Evolutionary conservation across 192 early-diverging fungal species (phyloP).

Genomic region (Gaertneriomyces semiglobifer): DNA sequence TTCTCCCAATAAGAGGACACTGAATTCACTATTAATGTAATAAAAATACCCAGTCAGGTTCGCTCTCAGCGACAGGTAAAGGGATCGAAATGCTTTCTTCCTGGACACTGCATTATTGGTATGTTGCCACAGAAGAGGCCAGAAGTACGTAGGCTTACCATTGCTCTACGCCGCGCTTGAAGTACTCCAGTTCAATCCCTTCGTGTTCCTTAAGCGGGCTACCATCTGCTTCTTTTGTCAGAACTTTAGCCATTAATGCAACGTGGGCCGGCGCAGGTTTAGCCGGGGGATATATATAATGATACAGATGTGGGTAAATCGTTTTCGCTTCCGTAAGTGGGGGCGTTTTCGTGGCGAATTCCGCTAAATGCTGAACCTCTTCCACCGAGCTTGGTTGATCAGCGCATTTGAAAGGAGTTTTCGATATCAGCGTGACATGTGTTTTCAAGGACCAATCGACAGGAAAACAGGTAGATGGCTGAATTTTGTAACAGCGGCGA

Average conservation of each 20-base stretch:
- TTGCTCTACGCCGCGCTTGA: constrained; percentile 4
- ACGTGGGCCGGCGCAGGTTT: constrained; percentile 14
- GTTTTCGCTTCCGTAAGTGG: neutral
- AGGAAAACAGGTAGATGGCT: constrained; percentile 5
- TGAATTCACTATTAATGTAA: constrained; percentile 28
- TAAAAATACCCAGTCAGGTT: constrained; percentile 16
- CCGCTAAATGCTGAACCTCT: neutral
- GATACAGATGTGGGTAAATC: constrained; percentile 22
- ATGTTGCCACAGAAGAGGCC: neutral
- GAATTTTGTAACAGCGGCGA: neutral
- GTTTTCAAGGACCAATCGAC: constrained; percentile 25
- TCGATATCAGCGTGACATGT: constrained; percentile 8
- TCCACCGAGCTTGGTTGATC: neutral
- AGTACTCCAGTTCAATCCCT: constrained; percentile 14
- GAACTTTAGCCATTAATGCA: constrained; percentile 14
- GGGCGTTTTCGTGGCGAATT: neutral
- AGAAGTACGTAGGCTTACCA: constrained; percentile 15
- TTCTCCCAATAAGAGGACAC: constrained; percentile 14
- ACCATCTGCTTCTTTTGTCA: constrained; percentile 15
- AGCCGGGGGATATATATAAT: constrained; percentile 23
- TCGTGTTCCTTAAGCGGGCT: constrained; percentile 6
- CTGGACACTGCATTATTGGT: constrained; percentile 6
- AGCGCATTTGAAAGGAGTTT: constrained; percentile 1
- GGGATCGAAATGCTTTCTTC: constrained; percentile 24
- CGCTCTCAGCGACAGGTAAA: constrained; percentile 2